phyloP scores from a whole-genome alignment of 495 filamentous ascomycete species.

The Opeltia flavorubescens region DNA sequence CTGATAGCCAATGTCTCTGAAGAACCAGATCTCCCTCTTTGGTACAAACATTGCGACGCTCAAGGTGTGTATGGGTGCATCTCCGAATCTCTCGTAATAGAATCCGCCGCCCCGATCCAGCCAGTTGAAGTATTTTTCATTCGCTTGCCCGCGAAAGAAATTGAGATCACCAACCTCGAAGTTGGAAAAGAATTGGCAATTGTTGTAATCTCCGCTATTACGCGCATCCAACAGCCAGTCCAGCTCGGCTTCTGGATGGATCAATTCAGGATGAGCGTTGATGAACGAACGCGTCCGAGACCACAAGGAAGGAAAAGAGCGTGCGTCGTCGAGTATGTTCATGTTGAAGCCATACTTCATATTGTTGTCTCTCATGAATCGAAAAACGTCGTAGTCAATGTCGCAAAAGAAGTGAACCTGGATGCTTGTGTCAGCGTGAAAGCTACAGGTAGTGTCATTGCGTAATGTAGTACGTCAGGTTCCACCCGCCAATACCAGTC shows the following conservation, averaged over 20 bases:
- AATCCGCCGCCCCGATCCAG: conserved; percentile 44
- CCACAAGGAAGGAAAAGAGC: conserved; percentile 36
- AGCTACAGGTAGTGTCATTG: conserved; percentile 26
- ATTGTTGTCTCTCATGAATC: conserved; percentile 76
- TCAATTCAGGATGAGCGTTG: conserved; percentile 28
- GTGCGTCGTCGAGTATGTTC: conserved; percentile 38
- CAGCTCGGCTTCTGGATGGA: conserved; percentile 35
- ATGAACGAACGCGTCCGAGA: conserved; percentile 30
- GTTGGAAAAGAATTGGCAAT: conserved; percentile 44
- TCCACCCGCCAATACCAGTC: conserved; percentile 85
- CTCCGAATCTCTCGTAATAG: conserved; percentile 49
- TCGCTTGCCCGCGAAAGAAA: conserved; percentile 42
- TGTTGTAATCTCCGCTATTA: conserved; percentile 30
- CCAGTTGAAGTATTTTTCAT: conserved; percentile 42
- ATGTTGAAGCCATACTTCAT: conserved; percentile 63
- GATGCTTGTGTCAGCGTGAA: neutral
- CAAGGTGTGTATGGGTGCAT: conserved; percentile 49
- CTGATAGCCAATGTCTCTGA: conserved; percentile 39
- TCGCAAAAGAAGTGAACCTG: conserved; percentile 43
- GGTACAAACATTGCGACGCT: conserved; percentile 34
- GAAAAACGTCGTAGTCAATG: conserved; percentile 79
- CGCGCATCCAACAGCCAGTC: conserved; percentile 31
- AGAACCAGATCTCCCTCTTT: conserved; percentile 26
- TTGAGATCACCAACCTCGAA: conserved; percentile 49
- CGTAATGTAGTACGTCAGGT: conserved; percentile 39